A percentile compares a stretch with the other conserved stretches of the same genome.
phyloP scores from a whole-genome alignment of 192 early-diverging fungal genomes.

The Piromyces finnis region DNA sequence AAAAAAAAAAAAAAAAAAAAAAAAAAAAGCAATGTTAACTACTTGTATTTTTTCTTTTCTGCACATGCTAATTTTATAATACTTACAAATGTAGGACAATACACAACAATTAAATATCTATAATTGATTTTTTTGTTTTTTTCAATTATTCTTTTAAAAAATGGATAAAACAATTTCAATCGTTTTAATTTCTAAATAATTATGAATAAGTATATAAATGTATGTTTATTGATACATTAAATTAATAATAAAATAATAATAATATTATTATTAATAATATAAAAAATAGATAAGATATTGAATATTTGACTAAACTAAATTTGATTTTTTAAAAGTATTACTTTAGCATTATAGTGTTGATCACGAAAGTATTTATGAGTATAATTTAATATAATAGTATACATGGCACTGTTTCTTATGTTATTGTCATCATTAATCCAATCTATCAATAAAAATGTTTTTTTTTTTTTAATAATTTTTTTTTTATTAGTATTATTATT shows the following conservation, averaged over 20 bases:
- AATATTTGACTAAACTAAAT: no score
- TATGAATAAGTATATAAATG: no score
- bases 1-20: no score
- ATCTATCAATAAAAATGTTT: neutral
- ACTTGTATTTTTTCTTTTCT: no score
- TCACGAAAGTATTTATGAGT: neutral
- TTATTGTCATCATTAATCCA: neutral
- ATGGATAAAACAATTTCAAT: neutral
- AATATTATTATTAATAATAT: no score
- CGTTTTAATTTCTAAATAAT: neutral
- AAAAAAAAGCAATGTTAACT: no score
- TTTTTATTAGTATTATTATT: no score
- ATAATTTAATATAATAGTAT: neutral
- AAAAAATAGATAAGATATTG: no score
- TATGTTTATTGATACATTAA: no score
- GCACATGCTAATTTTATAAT: no score
- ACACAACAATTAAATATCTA: neutral
- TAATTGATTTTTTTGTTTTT: neutral
- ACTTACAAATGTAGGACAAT: neutral
- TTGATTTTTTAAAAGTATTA: neutral
- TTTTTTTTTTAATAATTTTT: no score
- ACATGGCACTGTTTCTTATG: neutral
- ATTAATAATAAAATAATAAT: no score
- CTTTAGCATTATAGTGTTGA: neutral
- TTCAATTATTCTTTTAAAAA: neutral